Base-by-base conservation (phyloP, 2,329 filamentous ascomycete species). In the Fusarium hainanense region DNA sequence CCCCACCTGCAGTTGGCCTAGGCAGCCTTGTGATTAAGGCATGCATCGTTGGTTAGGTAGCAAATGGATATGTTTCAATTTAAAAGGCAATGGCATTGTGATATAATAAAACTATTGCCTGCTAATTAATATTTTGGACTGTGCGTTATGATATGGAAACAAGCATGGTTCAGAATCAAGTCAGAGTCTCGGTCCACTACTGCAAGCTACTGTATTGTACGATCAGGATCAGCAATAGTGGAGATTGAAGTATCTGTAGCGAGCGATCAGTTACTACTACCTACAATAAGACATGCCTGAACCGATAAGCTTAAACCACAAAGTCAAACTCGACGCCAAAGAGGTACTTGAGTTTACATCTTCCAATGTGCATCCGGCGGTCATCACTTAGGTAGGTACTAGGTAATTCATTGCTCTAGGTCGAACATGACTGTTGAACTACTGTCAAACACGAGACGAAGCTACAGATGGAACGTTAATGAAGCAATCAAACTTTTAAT, bases 231-330 rank as follows among this genome's bases (percentile, higher is more conserved):
- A 27, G 25, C 23, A 27, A 52, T 21, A 41, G 28, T 41, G 46
- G 43, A 12, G 12, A 18, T 30, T 48, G 21, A 18, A 32, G 23
- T n/a, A 21, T 21, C 27, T 8, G 28, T 34, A 37, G 13, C n/a
- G 18, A 48, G n/a, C n/a, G 25, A 30, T 48, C 18, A n/a, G 5
- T 21, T 23, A 23, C 21, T 23, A 23, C 21, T 23, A 23, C 21
- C 21, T 23, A 12, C 28, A 48, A 44, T 21, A 40, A 23, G 30
- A 18, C 37, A 49, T 60, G 40, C 42, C 21, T 49, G 34, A 21
- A 21, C 27, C 21, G 28, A 49, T 66, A 66, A 66, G 63, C 47
- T 66, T 66, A 52, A 66, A 66, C 28, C n/a, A 13, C 30, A 46
- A 34, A 34, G 37, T 49, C 42, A 43, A 44, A 57, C 49, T 44